Percentiles rank a stretch among this genome's conserved stretches.
Evolutionary conservation across 176 grass and related monocot genomes (phyloP).

Genomic region (Cymbopogon citratus): DNA sequence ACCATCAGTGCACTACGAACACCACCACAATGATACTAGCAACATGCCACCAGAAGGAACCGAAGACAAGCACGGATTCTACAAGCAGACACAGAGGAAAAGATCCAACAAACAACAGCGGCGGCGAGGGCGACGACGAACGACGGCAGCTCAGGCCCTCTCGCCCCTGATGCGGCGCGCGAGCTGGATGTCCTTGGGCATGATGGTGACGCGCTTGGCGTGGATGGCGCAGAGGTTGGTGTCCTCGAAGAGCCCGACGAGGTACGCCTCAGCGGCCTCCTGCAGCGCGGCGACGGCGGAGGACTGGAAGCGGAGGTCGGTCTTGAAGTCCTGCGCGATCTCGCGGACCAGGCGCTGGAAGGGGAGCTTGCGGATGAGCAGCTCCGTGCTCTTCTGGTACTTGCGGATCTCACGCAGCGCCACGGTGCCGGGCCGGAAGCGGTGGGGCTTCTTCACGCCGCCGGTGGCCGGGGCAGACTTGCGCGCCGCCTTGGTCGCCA

Average conservation of each 20-base stretch:
- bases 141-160: slow-evolving; percentile 38
- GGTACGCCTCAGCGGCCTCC: slow-evolving; percentile 76
- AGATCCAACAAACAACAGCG: no score
- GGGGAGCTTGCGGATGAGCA: slow-evolving; percentile 74
- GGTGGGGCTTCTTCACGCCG: slow-evolving; percentile 82
- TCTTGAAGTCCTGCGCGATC: slow-evolving; percentile 86
- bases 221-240: slow-evolving; percentile 90
- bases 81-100: background rate
- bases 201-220: slow-evolving; percentile 79
- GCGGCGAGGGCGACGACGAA: no score
- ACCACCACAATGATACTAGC: background rate
- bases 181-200: slow-evolving; percentile 90
- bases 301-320: slow-evolving; percentile 69
- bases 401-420: slow-evolving; percentile 73
- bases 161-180: slow-evolving; percentile 63
- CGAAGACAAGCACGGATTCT: background rate
- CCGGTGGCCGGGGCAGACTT: slow-evolving; percentile 65
- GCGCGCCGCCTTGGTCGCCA: slow-evolving; percentile 70
- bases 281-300: slow-evolving; percentile 67
- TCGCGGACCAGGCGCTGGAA: slow-evolving; percentile 75
- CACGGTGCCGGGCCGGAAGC: slow-evolving; percentile 65
- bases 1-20: background rate
- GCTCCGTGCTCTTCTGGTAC: slow-evolving; percentile 94
- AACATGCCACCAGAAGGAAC: background rate
- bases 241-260: slow-evolving; percentile 75